Evolutionary conservation across 2,329 filamentous ascomycete genomes (phyloP), one percentile per base, ranked within the genome.

Genomic region (Sporothrix protearum): DNA sequence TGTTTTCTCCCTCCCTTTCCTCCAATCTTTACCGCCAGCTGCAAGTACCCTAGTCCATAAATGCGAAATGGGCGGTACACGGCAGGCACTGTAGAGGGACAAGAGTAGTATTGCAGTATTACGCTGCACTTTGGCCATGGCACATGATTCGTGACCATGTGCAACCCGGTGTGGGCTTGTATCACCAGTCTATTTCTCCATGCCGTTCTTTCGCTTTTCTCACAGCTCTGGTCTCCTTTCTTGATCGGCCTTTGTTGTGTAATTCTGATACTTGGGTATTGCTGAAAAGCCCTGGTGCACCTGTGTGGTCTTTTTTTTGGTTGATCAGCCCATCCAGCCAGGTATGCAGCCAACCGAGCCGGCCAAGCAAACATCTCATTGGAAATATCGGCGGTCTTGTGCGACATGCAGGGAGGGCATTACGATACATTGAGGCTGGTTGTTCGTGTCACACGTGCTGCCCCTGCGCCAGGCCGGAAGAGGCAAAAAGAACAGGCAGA

Each of bases 41-140:
- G 70, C 57, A 71, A 22, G 9, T 36, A 69, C 33, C 57, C 70
- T 55, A 57, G 66, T 36, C 53, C 42, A 67, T 61, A 51, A 57
- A 55, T 9, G 28, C 47, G 33, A 16, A 66, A 5, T 10, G 36
- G 28, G 30, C 30, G 30, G 16, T 55, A 14, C 14, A 55, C 51
- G 14, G 22, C 51, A 16, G 25, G 51, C 51, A 30, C 25, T 14
- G 55, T 14, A 45, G 36, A 45, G 59, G 10, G 36, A 42, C 12
- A 8, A 39, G 5, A 36, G 28, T 16, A 25, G 5, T 47, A 47
- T 47, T 59, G 36, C n/a, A 36, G 49, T 28, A n/a, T n/a, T n/a
- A 30, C 22, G 6, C 28, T 36, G 51, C 22, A 28, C 14, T 7
- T 2, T 49, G 16, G 0, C 14, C 7, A 45, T n/a, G 49, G 30